Conservation (phyloP, 176 grass and related monocot species). For the Panicum miliaceum region DNA sequence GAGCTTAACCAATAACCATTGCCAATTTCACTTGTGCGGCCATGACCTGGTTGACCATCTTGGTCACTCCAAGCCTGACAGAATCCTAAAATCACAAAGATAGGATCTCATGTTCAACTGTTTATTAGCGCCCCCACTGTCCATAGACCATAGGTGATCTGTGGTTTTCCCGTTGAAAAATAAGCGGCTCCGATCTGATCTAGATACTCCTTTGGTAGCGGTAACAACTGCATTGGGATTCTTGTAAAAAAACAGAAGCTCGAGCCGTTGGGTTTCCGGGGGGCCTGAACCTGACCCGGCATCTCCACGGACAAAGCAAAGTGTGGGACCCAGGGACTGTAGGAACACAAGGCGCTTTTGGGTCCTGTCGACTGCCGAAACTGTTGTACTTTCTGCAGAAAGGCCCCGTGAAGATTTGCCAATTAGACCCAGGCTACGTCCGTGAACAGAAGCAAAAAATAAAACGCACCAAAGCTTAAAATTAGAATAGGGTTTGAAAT, state of each 20-base stretch:
- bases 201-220: background rate
- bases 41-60: no score
- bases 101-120: no score
- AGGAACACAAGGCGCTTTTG: conserved; percentile 44
- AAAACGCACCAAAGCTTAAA: background rate
- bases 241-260: background rate
- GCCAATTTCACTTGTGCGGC: no score
- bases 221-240: background rate
- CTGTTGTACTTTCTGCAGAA: conserved; percentile 24
- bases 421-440: background rate
- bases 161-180: no score
- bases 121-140: no score
- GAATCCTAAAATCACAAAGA: no score
- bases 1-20: no score
- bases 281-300: conserved; percentile 19
- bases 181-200: background rate
- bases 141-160: no score
- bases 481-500: background rate
- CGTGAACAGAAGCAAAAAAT: background rate
- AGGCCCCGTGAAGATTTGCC: background rate
- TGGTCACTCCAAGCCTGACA: no score
- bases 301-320: conserved; percentile 21
- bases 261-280: background rate
- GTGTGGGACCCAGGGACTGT: conserved; percentile 22
- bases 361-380: conserved; percentile 18